phyloP scores from a whole-genome alignment of 2,329 filamentous ascomycete genomes.

The Talaromyces funiculosus region DNA sequence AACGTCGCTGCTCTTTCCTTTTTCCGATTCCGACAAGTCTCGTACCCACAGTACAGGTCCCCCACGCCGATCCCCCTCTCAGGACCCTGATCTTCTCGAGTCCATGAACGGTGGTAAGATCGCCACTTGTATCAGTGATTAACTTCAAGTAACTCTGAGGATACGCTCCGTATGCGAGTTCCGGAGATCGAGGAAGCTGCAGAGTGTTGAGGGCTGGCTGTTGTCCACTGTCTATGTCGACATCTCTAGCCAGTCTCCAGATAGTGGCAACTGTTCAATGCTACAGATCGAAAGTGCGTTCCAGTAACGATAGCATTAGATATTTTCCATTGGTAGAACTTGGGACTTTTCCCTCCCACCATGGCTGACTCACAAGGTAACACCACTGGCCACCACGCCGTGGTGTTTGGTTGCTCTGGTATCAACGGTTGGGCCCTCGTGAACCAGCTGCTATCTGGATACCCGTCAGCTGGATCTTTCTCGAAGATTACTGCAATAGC shows the following conservation, averaged over 20 bases:
- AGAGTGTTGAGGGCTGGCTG: background rate
- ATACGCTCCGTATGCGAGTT: background rate
- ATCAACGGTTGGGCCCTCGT: constrained; percentile 42
- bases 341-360: background rate
- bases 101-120: background rate
- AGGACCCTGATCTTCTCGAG: background rate
- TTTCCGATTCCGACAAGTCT: background rate
- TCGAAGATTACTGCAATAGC: constrained; percentile 37
- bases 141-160: constrained; percentile 1
- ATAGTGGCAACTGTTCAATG: background rate
- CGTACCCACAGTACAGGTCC: background rate
- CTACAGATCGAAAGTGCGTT: too few relatives aligned
- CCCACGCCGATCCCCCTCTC: background rate
- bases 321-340: too few relatives aligned
- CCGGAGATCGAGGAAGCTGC: background rate
- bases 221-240: background rate
- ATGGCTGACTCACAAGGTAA: background rate
- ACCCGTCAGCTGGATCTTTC: constrained; percentile 32
- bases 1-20: background rate
- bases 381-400: constrained; percentile 28
- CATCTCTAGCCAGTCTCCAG: background rate
- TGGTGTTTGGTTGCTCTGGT: constrained; percentile 40
- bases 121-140: constrained; percentile 6
- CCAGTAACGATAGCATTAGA: too few relatives aligned
- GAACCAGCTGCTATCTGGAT: constrained; percentile 34